phyloP scores from a whole-genome alignment of 2,329 filamentous ascomycete species.

The Stagonosporopsis cucurbitacearum region DNA sequence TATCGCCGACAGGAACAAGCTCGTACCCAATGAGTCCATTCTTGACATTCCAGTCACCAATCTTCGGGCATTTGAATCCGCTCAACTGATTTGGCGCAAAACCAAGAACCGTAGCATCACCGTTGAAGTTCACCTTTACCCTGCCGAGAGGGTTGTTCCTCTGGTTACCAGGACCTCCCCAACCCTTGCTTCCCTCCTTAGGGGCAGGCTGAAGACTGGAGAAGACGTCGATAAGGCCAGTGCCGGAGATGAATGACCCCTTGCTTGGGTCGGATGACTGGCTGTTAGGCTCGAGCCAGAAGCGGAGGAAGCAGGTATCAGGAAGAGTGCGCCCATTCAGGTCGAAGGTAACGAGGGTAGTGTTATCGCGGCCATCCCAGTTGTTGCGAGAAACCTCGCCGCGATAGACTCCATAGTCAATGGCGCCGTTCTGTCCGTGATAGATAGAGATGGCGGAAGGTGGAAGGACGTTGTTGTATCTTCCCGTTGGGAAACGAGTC shows the following conservation, averaged over 20 bases:
- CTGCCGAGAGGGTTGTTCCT: slow-evolving; percentile 15
- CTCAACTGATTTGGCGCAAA: slow-evolving; percentile 8
- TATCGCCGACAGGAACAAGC: slow-evolving; percentile 22
- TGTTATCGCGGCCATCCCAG: slow-evolving; percentile 12
- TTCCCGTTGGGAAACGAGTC: slow-evolving; percentile 7
- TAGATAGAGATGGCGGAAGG: slow-evolving; percentile 21
- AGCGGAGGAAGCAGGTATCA: slow-evolving; percentile 14
- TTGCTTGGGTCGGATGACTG: background rate
- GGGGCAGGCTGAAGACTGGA: slow-evolving; percentile 13
- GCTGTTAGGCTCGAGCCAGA: slow-evolving; percentile 18
- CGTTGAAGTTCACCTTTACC: slow-evolving; percentile 3
- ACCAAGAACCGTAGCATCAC: slow-evolving; percentile 2
- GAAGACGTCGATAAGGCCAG: slow-evolving; percentile 20
- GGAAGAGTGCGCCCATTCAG: slow-evolving; percentile 7
- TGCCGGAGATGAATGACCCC: slow-evolving; percentile 4
- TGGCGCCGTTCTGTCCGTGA: slow-evolving; percentile 16
- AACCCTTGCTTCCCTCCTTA: slow-evolving; percentile 4
- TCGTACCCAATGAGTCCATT: slow-evolving; percentile 14
- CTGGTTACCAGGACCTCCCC: slow-evolving; percentile 24
- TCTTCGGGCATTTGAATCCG: slow-evolving; percentile 14
- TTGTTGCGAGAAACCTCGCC: slow-evolving; percentile 20
- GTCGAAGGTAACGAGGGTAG: slow-evolving; percentile 24
- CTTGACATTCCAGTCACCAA: slow-evolving; percentile 11
- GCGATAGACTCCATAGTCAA: slow-evolving; percentile 9
- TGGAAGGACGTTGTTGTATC: slow-evolving; percentile 10